Evolutionary conservation across 805 yeast genomes (phyloP).

Genomic region (Kodamaea hsintzibuensis): DNA sequence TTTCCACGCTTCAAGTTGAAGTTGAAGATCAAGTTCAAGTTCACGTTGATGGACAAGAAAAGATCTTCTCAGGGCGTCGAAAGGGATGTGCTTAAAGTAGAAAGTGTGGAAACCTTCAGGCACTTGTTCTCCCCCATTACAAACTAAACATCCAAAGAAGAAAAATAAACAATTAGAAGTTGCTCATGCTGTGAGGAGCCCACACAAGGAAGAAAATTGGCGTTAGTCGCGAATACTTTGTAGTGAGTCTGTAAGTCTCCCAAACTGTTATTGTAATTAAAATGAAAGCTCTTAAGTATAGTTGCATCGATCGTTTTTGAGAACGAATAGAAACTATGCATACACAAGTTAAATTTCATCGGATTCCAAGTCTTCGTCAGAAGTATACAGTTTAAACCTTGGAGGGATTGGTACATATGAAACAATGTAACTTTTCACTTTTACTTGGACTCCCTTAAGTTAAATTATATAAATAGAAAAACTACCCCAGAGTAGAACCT

Average conservation of each 20-base stretch:
- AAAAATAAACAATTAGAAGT: not conserved
- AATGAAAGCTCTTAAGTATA: too few species aligned
- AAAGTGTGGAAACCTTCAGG: not conserved
- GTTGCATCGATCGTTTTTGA: too few species aligned
- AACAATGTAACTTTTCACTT: not conserved
- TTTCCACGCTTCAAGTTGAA: not conserved
- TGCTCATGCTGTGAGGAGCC: not conserved
- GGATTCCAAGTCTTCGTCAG: not conserved
- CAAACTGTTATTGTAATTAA: too few species aligned
- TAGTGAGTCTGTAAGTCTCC: not conserved
- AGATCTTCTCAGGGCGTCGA: not conserved
- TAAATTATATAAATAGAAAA: not conserved
- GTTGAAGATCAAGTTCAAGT: too few species aligned
- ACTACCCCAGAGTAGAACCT: not conserved
- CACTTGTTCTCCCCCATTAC: not conserved
- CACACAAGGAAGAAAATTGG: not conserved
- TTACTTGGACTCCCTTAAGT: not conserved
- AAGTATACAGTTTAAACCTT: not conserved
- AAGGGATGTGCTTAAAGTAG: not conserved
- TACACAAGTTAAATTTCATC: not conserved
- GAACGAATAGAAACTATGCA: too few species aligned
- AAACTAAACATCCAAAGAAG: not conserved
- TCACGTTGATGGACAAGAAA: not conserved
- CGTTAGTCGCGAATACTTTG: not conserved
- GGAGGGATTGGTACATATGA: not conserved